These are phyloP conservation scores for Helicocarpus griseus DNA, from an alignment of 2,329 filamentous ascomycete species.

Conservation along the genomic window DNA sequence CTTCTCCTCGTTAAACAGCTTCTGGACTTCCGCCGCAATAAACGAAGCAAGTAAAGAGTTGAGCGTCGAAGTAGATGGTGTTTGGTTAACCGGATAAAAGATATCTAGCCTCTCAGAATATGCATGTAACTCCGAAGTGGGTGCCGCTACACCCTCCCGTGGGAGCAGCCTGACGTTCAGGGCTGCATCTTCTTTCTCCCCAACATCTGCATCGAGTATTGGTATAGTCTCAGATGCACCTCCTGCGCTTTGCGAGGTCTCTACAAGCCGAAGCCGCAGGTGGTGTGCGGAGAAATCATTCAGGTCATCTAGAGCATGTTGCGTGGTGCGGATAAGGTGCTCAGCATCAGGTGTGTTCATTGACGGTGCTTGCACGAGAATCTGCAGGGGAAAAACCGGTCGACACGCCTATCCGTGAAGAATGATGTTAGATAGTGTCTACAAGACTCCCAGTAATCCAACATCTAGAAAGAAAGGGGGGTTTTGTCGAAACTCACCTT, in stretches of 20 bases:
- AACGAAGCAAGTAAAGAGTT: slow-evolving; percentile 67
- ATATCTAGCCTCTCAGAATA: slow-evolving; percentile 66
- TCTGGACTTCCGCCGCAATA: slow-evolving; percentile 66
- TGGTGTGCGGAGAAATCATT: slow-evolving; percentile 82
- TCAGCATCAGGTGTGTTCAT: slow-evolving; percentile 59
- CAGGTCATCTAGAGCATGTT: slow-evolving; percentile 75
- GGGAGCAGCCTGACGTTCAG: slow-evolving; percentile 63
- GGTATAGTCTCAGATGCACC: not conserved
- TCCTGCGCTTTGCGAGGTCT: slow-evolving; percentile 20
- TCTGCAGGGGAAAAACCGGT: slow-evolving; percentile 76
- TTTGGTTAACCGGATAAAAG: slow-evolving; percentile 60
- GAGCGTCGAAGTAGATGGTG: slow-evolving; percentile 57
- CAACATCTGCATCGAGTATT: slow-evolving; percentile 5
- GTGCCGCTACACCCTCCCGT: slow-evolving; percentile 33
- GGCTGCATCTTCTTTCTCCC: slow-evolving; percentile 35
- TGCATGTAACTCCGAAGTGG: slow-evolving; percentile 55
- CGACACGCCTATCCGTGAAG: slow-evolving; percentile 58
- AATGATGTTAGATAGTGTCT: slow-evolving; percentile 6
- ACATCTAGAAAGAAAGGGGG: slow-evolving; percentile 2
- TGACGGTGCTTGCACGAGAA: slow-evolving; percentile 62
- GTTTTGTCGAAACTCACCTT: slow-evolving; percentile 49
- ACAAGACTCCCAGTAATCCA: not conserved
- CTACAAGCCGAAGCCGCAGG: slow-evolving; percentile 58
- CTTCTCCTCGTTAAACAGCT: slow-evolving; percentile 79
- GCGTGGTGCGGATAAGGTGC: slow-evolving; percentile 67